These are phyloP conservation scores for Epichloe gansuensis DNA, from an alignment of 2,329 filamentous ascomycete species.

Conservation along the genomic window DNA sequence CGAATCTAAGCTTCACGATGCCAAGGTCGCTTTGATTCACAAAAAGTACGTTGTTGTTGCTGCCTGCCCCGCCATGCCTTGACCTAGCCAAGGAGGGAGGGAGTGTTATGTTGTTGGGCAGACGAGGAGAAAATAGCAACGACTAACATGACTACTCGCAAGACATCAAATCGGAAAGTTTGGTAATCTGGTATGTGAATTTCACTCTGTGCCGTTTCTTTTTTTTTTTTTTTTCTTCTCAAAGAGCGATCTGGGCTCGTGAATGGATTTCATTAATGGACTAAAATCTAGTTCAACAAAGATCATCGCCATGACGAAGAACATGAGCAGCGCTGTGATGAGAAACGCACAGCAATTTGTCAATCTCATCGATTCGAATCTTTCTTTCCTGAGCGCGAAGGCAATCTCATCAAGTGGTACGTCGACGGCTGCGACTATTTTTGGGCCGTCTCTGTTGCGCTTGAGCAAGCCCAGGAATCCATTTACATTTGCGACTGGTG, in stretches of 20 bases:
- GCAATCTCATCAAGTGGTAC: slow-evolving; percentile 92
- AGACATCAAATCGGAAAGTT: slow-evolving; percentile 50
- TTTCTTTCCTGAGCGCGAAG: slow-evolving; percentile 76
- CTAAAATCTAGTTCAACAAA: slow-evolving; percentile 50
- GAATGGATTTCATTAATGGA: neutral
- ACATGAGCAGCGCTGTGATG: slow-evolving; percentile 75
- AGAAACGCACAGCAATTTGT: slow-evolving; percentile 60
- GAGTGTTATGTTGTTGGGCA: neutral
- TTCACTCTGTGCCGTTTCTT: neutral
- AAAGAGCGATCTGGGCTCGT: slow-evolving; percentile 1
- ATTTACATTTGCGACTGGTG: slow-evolving; percentile 98
- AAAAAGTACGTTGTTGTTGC: slow-evolving; percentile 37
- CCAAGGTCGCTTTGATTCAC: slow-evolving; percentile 44
- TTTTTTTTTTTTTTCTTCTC: neutral
- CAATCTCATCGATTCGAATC: slow-evolving; percentile 76
- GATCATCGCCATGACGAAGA: slow-evolving; percentile 91
- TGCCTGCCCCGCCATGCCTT: neutral
- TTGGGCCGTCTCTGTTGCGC: slow-evolving; percentile 78
- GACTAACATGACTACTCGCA: neutral
- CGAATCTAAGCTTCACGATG: slow-evolving; percentile 41
- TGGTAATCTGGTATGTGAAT: slow-evolving; percentile 40
- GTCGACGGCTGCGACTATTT: slow-evolving; percentile 93
- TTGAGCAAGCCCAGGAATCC: slow-evolving; percentile 82
- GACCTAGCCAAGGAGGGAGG: neutral
- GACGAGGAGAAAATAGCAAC: neutral